phyloP scores from a whole-genome alignment of 2,329 filamentous ascomycete genomes.

The Nakataea oryzae region DNA sequence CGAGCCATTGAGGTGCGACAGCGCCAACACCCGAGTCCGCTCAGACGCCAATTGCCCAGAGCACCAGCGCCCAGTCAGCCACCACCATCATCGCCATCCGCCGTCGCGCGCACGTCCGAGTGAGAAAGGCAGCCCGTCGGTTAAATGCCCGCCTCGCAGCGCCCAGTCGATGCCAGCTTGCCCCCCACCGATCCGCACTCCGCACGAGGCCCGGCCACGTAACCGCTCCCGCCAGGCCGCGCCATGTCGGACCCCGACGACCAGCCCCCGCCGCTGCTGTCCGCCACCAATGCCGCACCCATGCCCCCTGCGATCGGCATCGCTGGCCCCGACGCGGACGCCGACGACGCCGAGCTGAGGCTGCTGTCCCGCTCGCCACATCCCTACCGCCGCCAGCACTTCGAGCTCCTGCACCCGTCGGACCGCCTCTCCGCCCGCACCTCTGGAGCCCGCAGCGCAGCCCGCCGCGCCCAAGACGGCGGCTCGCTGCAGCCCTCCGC shows the following conservation, averaged over 20 bases:
- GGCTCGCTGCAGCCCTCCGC: not conserved
- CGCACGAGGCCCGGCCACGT: not conserved
- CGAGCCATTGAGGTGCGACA: not conserved
- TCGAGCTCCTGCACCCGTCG: slow-evolving; percentile 42
- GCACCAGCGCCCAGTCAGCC: not conserved
- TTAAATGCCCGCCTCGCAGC: not conserved
- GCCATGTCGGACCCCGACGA: slow-evolving; percentile 1
- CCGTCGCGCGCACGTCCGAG: too few species aligned
- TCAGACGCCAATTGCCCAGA: not conserved
- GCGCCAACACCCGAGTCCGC: not conserved
- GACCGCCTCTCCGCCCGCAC: slow-evolving; percentile 22
- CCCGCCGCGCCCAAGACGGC: not conserved
- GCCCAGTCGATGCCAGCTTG: not conserved
- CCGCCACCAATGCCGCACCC: not conserved
- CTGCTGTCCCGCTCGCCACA: slow-evolving; percentile 53
- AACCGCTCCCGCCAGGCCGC: not conserved
- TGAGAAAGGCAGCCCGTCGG: too few species aligned
- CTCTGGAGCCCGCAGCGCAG: not conserved
- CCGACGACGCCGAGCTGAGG: slow-evolving; percentile 25
- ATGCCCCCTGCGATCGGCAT: not conserved
- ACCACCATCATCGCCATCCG: not conserved
- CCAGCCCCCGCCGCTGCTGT: not conserved
- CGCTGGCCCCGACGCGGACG: slow-evolving; percentile 6
- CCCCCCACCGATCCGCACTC: not conserved
- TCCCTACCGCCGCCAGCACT: slow-evolving; percentile 52